phyloP scores from a whole-genome alignment of 2,329 filamentous ascomycete genomes.

The Epichloe coenophiala region DNA sequence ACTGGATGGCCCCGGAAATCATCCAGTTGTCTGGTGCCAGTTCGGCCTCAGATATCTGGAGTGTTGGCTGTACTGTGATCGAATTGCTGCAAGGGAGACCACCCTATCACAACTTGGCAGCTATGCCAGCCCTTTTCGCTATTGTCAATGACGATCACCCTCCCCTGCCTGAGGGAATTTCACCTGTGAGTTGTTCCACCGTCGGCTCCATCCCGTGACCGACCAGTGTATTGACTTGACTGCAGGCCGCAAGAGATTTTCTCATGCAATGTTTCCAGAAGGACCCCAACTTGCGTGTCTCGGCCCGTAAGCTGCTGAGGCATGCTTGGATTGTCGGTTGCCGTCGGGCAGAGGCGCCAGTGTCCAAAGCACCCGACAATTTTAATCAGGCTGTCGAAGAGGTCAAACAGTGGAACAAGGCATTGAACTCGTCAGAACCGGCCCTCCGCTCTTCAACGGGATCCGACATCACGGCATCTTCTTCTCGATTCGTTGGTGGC shows the following conservation, averaged over 20 bases:
- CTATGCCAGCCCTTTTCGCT: conserved; percentile 93
- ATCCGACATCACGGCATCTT: conserved; percentile 31
- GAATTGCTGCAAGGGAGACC: conserved; percentile 89
- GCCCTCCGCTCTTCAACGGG: conserved; percentile 47
- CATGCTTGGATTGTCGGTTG: conserved; percentile 95
- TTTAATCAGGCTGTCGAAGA: conserved; percentile 92
- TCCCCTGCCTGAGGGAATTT: conserved; percentile 86
- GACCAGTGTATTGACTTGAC: neutral
- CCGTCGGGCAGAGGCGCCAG: conserved; percentile 67
- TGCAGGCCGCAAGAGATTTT: conserved; percentile 79
- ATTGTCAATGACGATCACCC: conserved; percentile 99
- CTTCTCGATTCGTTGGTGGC: conserved; percentile 19
- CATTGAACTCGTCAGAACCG: conserved; percentile 68
- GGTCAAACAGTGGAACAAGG: conserved; percentile 98
- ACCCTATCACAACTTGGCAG: conserved; percentile 89
- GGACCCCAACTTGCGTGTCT: conserved; percentile 88
- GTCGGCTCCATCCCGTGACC: neutral
- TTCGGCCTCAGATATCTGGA: conserved; percentile 98
- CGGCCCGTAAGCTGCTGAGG: conserved; percentile 80
- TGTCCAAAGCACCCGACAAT: conserved; percentile 75
- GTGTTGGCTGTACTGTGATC: conserved; percentile 93
- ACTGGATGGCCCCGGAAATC: conserved; percentile 99
- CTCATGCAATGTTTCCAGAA: conserved; percentile 99
- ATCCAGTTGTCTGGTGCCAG: conserved; percentile 97
- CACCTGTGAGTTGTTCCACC: conserved; percentile 45